Evolutionary conservation across 2,329 filamentous ascomycete genomes (phyloP).

Genomic region (Arthroderma sp.): DNA sequence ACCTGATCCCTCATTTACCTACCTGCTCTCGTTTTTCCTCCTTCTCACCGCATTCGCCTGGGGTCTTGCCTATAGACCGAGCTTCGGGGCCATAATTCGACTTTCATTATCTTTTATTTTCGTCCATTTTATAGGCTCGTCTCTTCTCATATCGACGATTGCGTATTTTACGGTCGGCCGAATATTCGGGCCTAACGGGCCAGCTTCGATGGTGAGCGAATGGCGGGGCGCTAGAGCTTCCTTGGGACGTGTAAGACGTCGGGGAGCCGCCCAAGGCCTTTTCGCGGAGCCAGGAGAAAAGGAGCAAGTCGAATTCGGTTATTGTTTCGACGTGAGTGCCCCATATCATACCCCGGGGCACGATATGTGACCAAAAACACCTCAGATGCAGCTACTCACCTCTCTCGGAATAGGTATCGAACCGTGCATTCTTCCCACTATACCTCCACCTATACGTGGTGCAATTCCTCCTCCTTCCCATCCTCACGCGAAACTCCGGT

Average conservation of each 20-base stretch:
- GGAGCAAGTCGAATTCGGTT: constrained; percentile 55
- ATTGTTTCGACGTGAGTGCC: constrained; percentile 50
- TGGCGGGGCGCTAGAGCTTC: constrained; percentile 19
- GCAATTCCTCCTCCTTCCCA: constrained; percentile 53
- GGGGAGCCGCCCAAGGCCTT: constrained; percentile 39
- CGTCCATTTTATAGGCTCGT: constrained; percentile 49
- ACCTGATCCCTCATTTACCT: constrained; percentile 56
- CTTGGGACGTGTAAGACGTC: constrained; percentile 13
- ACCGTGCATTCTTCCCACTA: constrained; percentile 53
- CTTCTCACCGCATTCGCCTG: constrained; percentile 42
- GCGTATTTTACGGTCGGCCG: constrained; percentile 52
- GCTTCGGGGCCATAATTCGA: constrained; percentile 34
- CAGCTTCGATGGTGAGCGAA: constrained; percentile 18
- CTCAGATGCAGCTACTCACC: not conserved
- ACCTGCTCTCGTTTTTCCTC: constrained; percentile 55
- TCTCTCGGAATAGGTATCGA: constrained; percentile 38
- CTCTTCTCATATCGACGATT: constrained; percentile 46
- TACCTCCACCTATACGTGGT: constrained; percentile 55
- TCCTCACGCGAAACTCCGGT: constrained; percentile 32
- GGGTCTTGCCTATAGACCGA: constrained; percentile 43
- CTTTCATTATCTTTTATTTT: constrained; percentile 38
- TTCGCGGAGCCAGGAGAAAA: constrained; percentile 44
- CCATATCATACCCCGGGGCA: not conserved
- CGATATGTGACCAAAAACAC: too few relatives aligned
- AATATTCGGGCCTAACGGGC: constrained; percentile 44